Conservation (phyloP, 768 basidiomycete species). For the Serendipita sp. region DNA sequence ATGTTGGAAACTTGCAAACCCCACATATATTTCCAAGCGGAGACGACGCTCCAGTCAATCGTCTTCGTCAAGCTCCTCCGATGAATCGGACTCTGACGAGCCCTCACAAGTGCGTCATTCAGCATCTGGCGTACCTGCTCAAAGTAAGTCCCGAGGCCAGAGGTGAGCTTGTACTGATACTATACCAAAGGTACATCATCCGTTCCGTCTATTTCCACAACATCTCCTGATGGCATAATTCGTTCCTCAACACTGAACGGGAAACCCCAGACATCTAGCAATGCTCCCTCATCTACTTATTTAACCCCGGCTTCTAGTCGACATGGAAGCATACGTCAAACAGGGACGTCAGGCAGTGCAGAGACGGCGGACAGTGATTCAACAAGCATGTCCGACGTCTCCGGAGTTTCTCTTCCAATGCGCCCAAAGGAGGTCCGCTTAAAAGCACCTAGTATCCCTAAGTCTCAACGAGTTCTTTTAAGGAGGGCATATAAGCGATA, state of each 20-base stretch:
- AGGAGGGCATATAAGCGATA: conserved; percentile 88
- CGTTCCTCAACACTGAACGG: background rate
- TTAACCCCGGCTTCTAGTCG: conserved; percentile 2
- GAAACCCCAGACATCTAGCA: background rate
- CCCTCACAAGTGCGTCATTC: background rate
- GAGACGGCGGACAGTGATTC: background rate
- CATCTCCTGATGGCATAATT: conserved; percentile 19
- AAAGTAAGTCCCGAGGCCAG: background rate
- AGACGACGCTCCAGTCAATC: background rate
- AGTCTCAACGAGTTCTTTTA: conserved; percentile 47
- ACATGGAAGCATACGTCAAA: background rate
- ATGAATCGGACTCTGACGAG: background rate
- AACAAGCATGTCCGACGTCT: background rate
- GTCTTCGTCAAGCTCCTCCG: background rate
- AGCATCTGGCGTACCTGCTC: background rate
- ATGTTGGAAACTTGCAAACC: conserved; percentile 82
- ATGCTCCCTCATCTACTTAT: background rate
- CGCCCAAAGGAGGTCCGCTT: background rate
- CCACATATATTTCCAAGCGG: background rate
- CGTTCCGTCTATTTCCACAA: conserved; percentile 41
- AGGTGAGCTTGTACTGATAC: background rate
- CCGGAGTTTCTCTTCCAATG: background rate
- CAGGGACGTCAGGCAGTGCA: background rate
- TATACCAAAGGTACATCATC: conserved; percentile 22
- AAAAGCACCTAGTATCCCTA: conserved; percentile 17